Conservation (phyloP, 176 grass and related monocot species). For the Triticum turgidum region DNA sequence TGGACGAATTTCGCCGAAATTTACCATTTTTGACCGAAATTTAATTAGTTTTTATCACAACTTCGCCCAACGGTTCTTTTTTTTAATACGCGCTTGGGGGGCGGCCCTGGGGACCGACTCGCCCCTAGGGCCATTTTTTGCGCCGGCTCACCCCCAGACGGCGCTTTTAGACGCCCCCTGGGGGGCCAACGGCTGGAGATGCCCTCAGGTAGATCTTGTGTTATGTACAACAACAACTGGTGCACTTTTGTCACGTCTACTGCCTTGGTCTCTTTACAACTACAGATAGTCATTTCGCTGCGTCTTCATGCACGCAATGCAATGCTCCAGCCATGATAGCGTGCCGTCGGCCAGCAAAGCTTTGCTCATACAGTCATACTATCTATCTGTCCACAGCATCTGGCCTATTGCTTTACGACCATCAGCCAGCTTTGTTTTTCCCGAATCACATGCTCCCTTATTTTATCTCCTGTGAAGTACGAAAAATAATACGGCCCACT, state of each 20-base stretch:
- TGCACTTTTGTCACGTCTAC: not conserved
- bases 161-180: too few relatives aligned
- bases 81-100: too few relatives aligned
- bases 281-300: not conserved
- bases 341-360: not conserved
- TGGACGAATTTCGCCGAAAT: too few relatives aligned
- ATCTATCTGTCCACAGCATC: not conserved
- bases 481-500: not conserved
- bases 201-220: not conserved
- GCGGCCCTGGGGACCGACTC: too few relatives aligned
- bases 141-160: too few relatives aligned
- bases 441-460: not conserved
- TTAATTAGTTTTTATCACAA: too few relatives aligned
- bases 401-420: not conserved
- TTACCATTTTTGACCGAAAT: too few relatives aligned
- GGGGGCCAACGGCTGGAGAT: too few relatives aligned
- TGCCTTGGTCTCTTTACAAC: not conserved
- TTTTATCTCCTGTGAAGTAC: not conserved
- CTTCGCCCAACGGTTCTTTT: too few relatives aligned
- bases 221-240: too few relatives aligned
- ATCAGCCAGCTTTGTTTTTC: not conserved
- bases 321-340: not conserved
- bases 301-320: not conserved
- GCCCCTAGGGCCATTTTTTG: too few relatives aligned
- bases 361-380: too few relatives aligned